Evolutionary conservation across 2,329 filamentous ascomycete species (phyloP).

Genomic region (Alternaria brassicicola): DNA sequence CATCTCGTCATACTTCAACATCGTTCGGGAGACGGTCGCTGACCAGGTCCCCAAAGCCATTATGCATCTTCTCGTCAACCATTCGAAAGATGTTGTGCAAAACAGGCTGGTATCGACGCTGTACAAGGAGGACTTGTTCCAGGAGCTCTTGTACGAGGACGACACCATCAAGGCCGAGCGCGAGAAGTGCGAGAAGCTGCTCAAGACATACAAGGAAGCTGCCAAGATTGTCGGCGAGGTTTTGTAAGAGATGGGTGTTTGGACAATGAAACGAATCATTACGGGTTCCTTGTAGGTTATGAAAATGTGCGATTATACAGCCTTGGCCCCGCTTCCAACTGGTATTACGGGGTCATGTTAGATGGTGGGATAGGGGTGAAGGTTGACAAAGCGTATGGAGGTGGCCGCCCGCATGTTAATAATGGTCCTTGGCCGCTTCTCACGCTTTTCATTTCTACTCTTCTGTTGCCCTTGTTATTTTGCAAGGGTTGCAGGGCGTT

Average conservation of each 20-base stretch:
- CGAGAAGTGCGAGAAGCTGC: slow-evolving; percentile 96
- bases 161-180: slow-evolving; percentile 96
- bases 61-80: slow-evolving; percentile 98
- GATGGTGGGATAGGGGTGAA: not conserved
- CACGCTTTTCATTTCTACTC: slow-evolving; percentile 32
- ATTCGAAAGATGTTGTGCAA: slow-evolving; percentile 97
- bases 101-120: slow-evolving; percentile 94
- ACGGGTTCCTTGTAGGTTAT: slow-evolving; percentile 14
- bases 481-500: slow-evolving; percentile 28
- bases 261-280: slow-evolving; percentile 19
- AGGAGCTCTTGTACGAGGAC: slow-evolving; percentile 95
- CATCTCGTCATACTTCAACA: slow-evolving; percentile 99
- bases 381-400: slow-evolving; percentile 9
- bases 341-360: not conserved
- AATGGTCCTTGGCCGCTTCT: slow-evolving; percentile 23
- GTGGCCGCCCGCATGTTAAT: slow-evolving; percentile 24
- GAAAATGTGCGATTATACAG: slow-evolving; percentile 12
- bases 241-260: slow-evolving; percentile 34
- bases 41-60: slow-evolving; percentile 98
- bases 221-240: slow-evolving; percentile 99
- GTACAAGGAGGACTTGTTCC: slow-evolving; percentile 89
- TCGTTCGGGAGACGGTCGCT: slow-evolving; percentile 96
- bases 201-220: slow-evolving; percentile 95
- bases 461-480: slow-evolving; percentile 18
- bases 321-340: not conserved